phyloP scores from a whole-genome alignment of 2,329 filamentous ascomycete genomes.

The Microdochium bolleyi region DNA sequence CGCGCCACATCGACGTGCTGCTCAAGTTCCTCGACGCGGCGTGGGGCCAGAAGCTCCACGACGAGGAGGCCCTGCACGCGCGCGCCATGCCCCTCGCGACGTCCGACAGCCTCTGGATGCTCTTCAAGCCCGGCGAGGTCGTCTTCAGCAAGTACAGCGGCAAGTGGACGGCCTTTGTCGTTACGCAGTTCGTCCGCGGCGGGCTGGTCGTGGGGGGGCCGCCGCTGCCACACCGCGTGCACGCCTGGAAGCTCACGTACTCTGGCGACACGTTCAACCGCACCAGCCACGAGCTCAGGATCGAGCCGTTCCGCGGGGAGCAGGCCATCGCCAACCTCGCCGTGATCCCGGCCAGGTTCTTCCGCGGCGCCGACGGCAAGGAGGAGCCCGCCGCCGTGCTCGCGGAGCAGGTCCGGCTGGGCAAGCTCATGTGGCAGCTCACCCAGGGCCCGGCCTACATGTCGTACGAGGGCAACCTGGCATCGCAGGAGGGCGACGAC shows the following conservation, averaged over 20 bases:
- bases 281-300: conserved; percentile 24
- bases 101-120: conserved; percentile 36
- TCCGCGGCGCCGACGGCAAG: conserved; percentile 24
- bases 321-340: conserved; percentile 30
- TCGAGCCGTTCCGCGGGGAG: conserved; percentile 33
- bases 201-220: neutral
- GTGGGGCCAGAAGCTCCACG: conserved; percentile 24
- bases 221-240: conserved; percentile 14
- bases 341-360: conserved; percentile 33
- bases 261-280: conserved; percentile 24
- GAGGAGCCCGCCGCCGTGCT: conserved; percentile 19
- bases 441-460: conserved; percentile 35
- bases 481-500: conserved; percentile 15
- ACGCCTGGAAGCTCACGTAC: conserved; percentile 33
- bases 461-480: conserved; percentile 34
- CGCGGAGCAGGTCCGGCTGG: conserved; percentile 29
- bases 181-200: conserved; percentile 21
- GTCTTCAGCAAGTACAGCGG: conserved; percentile 31
- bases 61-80: conserved; percentile 31
- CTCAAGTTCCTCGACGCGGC: conserved; percentile 32
- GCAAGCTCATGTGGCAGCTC: conserved; percentile 38
- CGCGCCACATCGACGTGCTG: conserved; percentile 35
- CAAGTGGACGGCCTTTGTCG: conserved; percentile 31
- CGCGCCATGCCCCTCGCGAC: conserved; percentile 30
- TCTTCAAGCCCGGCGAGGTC: conserved; percentile 35